Percentiles rank a stretch among this genome's conserved stretches.
Conservation (phyloP, 2,329 filamentous ascomycete genomes). For the Cladophialophora psammophila region DNA sequence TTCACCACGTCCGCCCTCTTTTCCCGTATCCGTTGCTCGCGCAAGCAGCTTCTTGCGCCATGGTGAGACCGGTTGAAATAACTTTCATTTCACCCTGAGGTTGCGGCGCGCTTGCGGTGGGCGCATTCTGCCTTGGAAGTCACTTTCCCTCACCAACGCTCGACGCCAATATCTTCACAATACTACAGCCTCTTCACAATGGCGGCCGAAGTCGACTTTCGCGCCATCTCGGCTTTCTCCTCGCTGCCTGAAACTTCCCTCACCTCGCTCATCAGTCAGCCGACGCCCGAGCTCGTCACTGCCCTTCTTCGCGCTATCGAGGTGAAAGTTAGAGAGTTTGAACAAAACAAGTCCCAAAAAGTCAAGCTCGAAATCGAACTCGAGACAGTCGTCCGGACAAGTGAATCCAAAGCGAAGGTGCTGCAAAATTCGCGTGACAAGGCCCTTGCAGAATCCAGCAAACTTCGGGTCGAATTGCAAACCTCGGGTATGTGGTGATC, state of each 20-base stretch:
- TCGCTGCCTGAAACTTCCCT: constrained; percentile 64
- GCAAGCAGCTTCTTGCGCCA: constrained; percentile 24
- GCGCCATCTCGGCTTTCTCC: constrained; percentile 66
- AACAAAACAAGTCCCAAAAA: constrained; percentile 85
- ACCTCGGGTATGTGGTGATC: constrained; percentile 70
- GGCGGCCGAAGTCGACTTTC: constrained; percentile 65
- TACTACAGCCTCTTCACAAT: constrained; percentile 47
- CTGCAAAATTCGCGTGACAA: constrained; percentile 84
- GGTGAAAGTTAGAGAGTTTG: constrained; percentile 80
- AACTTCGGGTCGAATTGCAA: constrained; percentile 79
- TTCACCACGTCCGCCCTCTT: constrained; percentile 16
- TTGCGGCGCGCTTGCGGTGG: constrained; percentile 24
- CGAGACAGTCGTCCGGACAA: constrained; percentile 84
- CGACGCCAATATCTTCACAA: not conserved
- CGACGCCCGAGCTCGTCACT: constrained; percentile 79
- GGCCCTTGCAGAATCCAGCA: constrained; percentile 81
- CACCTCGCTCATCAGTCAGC: constrained; percentile 62
- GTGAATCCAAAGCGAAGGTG: constrained; percentile 81
- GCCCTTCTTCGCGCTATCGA: constrained; percentile 77
- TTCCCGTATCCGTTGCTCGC: constrained; percentile 15
- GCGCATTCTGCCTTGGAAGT: constrained; percentile 15
- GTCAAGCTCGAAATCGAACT: constrained; percentile 89
- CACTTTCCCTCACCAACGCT: not conserved
- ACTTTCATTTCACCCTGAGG: constrained; percentile 21
- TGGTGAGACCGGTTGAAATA: constrained; percentile 22